Conservation (phyloP, 2,329 filamentous ascomycete species). For the Neoascochyta sp. region DNA sequence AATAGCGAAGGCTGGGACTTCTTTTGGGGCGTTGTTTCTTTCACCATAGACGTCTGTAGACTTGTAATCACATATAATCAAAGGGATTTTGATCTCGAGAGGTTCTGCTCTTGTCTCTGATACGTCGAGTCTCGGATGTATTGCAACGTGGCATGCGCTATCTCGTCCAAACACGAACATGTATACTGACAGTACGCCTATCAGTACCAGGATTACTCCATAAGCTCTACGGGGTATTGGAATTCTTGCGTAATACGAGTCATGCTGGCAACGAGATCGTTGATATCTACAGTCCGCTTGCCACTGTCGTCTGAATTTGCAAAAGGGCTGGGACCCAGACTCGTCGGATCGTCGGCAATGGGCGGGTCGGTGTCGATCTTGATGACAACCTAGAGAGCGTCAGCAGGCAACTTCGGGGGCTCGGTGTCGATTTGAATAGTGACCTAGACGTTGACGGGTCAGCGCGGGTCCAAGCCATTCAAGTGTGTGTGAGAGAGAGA, state of each 20-base stretch:
- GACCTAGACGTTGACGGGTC: slow-evolving; percentile 35
- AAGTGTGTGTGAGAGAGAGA: slow-evolving; percentile 1
- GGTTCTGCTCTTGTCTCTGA: too few relatives aligned
- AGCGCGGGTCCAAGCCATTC: slow-evolving; percentile 2
- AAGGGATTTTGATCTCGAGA: too few relatives aligned
- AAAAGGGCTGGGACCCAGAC: slow-evolving; percentile 6
- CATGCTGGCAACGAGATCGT: slow-evolving; percentile 32
- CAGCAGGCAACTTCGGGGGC: slow-evolving; percentile 39
- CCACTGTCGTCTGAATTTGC: too few relatives aligned
- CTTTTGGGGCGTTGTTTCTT: background rate
- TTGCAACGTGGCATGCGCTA: too few relatives aligned
- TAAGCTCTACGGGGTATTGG: slow-evolving; percentile 32
- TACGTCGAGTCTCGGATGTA: too few relatives aligned
- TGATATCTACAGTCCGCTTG: slow-evolving; percentile 22
- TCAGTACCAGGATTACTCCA: slow-evolving; percentile 19
- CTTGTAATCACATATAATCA: too few relatives aligned
- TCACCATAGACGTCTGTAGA: background rate
- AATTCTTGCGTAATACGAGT: slow-evolving; percentile 31
- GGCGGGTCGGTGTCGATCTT: slow-evolving; percentile 49
- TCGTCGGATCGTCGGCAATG: slow-evolving; percentile 32
- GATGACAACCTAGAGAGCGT: slow-evolving; percentile 18
- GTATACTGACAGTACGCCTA: too few relatives aligned
- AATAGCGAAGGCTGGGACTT: too few relatives aligned
- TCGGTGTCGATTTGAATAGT: slow-evolving; percentile 49
- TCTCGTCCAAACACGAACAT: too few relatives aligned